Conservation (phyloP, 2,329 filamentous ascomycete genomes). For the Bimuria novae-zelandiae region DNA sequence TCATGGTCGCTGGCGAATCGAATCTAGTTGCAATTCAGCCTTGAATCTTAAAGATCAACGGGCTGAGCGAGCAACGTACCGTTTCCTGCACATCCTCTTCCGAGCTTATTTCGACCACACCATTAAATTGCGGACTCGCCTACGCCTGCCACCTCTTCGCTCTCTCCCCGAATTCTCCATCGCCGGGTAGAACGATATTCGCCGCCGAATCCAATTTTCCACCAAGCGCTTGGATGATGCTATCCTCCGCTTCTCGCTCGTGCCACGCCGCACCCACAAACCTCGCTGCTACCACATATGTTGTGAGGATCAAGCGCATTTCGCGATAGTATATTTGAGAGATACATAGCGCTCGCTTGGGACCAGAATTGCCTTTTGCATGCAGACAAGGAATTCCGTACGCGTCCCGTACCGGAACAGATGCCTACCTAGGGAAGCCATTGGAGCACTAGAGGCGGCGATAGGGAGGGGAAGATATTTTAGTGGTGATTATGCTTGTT, state of each 20-base stretch:
- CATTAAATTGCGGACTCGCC: slow-evolving; percentile 9
- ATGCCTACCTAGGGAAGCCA: too few relatives aligned
- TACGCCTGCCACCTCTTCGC: slow-evolving; percentile 15
- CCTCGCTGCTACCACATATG: not conserved
- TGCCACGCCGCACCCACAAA: not conserved
- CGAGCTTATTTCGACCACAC: slow-evolving; percentile 1
- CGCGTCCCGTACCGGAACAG: too few relatives aligned
- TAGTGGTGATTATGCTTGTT: too few relatives aligned
- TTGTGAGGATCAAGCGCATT: not conserved
- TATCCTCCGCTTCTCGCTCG: not conserved
- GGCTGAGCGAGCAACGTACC: slow-evolving; percentile 8
- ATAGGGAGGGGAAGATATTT: too few relatives aligned
- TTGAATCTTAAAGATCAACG: not conserved
- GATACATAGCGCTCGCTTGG: too few relatives aligned
- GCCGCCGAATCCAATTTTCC: slow-evolving; percentile 9
- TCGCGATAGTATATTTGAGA: not conserved
- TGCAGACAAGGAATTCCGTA: too few relatives aligned
- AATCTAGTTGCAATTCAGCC: not conserved
- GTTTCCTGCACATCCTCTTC: slow-evolving; percentile 13
- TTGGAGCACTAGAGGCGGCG: too few relatives aligned
- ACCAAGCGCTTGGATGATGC: slow-evolving; percentile 2
- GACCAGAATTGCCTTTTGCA: too few relatives aligned
- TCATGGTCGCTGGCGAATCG: not conserved
- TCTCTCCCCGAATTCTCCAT: slow-evolving; percentile 5
- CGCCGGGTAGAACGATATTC: not conserved